These are phyloP conservation scores for Suillus luteus DNA, from an alignment of 768 basidiomycete species.

Conservation along the genomic window DNA sequence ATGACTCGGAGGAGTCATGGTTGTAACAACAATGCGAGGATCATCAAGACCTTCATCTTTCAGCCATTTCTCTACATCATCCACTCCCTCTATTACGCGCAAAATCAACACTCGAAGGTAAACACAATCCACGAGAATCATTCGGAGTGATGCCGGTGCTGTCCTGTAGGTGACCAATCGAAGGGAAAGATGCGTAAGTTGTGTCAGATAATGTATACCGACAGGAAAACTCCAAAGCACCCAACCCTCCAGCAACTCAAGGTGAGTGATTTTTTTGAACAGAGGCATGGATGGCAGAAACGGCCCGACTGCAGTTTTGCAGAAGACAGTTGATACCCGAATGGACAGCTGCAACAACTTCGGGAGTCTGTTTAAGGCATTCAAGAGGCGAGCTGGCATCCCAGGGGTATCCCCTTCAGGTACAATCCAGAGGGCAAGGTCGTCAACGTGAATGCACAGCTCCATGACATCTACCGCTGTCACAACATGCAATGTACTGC, in stretches of 20 bases:
- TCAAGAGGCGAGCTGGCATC: not conserved
- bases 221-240: conserved; percentile 4
- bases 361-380: not conserved
- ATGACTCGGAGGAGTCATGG: not conserved
- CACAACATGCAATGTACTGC: not conserved
- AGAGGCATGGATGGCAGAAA: conserved; percentile 2
- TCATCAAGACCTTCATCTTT: not conserved
- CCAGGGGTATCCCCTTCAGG: not conserved
- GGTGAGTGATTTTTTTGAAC: conserved; percentile 1
- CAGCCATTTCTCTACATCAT: not conserved
- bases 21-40: not conserved
- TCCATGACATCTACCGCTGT: not conserved
- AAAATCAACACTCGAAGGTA: not conserved
- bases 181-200: conserved; percentile 4
- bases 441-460: not conserved
- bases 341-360: not conserved
- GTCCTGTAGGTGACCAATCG: not conserved
- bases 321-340: not conserved
- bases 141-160: not conserved
- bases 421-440: conserved; percentile 4
- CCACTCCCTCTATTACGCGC: not conserved
- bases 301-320: not conserved
- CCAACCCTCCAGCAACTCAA: conserved; percentile 4
- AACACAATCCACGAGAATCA: not conserved
- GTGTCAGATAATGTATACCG: not conserved